Percentiles rank a stretch among this genome's conserved stretches.
phyloP scores from a whole-genome alignment of 768 basidiomycete genomes.

The Porphyrellus cyaneotinctus region DNA sequence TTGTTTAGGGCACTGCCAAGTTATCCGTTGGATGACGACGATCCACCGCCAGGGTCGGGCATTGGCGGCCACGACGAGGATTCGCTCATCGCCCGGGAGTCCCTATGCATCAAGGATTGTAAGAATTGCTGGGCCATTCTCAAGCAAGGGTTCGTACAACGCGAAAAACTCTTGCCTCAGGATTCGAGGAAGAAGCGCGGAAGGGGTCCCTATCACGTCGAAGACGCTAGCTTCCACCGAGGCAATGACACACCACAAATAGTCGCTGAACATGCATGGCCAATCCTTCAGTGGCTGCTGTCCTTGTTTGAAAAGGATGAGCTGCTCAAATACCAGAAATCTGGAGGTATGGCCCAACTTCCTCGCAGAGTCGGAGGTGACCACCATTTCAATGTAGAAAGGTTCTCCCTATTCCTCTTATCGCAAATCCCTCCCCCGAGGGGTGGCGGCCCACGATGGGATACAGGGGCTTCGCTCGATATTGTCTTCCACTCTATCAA shows the following conservation, averaged over 20 bases:
- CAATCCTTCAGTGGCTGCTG: conserved; percentile 65
- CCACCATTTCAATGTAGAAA: conserved; percentile 26
- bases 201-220: conserved; percentile 25
- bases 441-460: conserved; percentile 51
- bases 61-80: conserved; percentile 42
- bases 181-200: conserved; percentile 32
- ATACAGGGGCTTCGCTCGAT: conserved; percentile 47
- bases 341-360: conserved; percentile 22
- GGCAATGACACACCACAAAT: conserved; percentile 21
- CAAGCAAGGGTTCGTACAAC: conserved; percentile 48
- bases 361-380: conserved; percentile 7
- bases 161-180: conserved; percentile 22
- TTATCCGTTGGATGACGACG: conserved; percentile 32
- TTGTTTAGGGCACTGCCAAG: conserved; percentile 54
- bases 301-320: conserved; percentile 69
- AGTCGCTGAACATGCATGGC: conserved; percentile 66
- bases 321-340: conserved; percentile 26
- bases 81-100: conserved; percentile 54
- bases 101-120: conserved; percentile 48
- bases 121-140: conserved; percentile 63
- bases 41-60: background rate
- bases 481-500: conserved; percentile 38
- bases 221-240: conserved; percentile 23
- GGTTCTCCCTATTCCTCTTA: conserved; percentile 51
- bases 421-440: conserved; percentile 56